A percentile compares a stretch with the other conserved stretches of the same genome.
Evolutionary conservation across 208 protist genomes (phyloP).

Genomic region (Trypanosoma scelopori): DNA sequence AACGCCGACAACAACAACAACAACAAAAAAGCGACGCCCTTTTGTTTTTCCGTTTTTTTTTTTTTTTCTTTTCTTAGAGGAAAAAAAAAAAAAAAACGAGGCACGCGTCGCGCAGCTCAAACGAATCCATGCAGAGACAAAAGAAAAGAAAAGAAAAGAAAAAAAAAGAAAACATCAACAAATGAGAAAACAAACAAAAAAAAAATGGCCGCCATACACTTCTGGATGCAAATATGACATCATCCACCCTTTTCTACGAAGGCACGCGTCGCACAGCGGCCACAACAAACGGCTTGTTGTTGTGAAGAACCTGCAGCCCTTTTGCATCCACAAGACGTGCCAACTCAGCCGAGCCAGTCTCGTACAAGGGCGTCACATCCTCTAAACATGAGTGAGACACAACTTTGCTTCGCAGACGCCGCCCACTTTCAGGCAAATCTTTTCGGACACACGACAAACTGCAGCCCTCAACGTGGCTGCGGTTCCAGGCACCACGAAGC

Average conservation of each 20-base stretch:
- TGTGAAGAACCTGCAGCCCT: slow-evolving; percentile 40
- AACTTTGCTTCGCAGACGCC: not conserved
- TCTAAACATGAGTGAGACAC: slow-evolving; percentile 22
- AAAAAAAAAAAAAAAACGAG: too few species aligned
- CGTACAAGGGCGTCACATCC: slow-evolving; percentile 26
- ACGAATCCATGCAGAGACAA: slow-evolving; percentile 6
- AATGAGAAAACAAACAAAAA: slow-evolving; percentile 15
- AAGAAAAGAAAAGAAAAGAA: slow-evolving; percentile 20
- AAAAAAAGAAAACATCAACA: slow-evolving; percentile 18
- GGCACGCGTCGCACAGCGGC: slow-evolving; percentile 6
- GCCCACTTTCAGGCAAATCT: not conserved
- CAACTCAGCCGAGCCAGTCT: slow-evolving; percentile 35
- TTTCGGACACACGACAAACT: slow-evolving; percentile 14
- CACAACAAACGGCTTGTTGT: slow-evolving; percentile 50
- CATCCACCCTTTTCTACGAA: slow-evolving; percentile 6
- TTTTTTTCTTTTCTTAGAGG: too few species aligned
- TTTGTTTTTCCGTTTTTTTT: too few species aligned
- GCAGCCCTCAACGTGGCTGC: slow-evolving; percentile 5
- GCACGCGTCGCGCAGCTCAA: too few species aligned
- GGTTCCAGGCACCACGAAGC: slow-evolving; percentile 23
- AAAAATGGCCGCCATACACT: slow-evolving; percentile 1
- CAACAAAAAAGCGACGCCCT: too few species aligned
- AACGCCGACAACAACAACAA: too few species aligned
- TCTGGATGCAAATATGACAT: not conserved
- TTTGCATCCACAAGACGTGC: slow-evolving; percentile 47